Base-by-base conservation (phyloP, 2,329 filamentous ascomycete species). In the Nigrospora sphaerica region DNA sequence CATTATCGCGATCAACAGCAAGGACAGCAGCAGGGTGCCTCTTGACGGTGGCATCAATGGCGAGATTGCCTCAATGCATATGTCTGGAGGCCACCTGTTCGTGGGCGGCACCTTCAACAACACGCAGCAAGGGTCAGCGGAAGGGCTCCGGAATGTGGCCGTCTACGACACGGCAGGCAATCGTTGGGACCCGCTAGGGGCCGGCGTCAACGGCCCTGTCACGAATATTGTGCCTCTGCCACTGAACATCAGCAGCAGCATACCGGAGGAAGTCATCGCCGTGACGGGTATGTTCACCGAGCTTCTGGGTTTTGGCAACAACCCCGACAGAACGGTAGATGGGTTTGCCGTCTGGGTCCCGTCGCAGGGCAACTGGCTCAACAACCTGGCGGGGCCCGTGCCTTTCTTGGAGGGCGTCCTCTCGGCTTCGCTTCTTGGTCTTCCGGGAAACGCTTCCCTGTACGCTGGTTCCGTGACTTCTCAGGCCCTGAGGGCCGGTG, bases 281-380 rank as follows among this genome's bases (percentile, higher is more conserved):
- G 72, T 98, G 49, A 92, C 83, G 42, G 93, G 93, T 6, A 74
- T 81, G 49, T 98, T 98, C 63, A 76, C 78, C 14, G 72, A 81
- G 45, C 80, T 95, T 50, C 76, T 84, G 28, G 78, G 76, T 0
- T 92, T 89, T 55, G 80, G 71, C 33, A 72, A 73, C 52, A 83
- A 83, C 53, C 64, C 74, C 7, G 77, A 81, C 11, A 74, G 83
- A 28, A 58, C 76, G 10, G 86, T 83, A 1, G 67, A 80, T 43
- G 90, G 91, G 2, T 89, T 98, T 58, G 92, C 89, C 13, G 74
- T 97, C 34, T 98, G 93, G 93, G 85, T 97, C 9, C 88, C 88
- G 3, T 95, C 90, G 4, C 74, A 78, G 51, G 77, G 75, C 48
- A 93, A 93, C 61, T 98, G 93, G 93, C 73, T 98, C 14, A 81